These are phyloP conservation scores for Verticillium nubilum DNA, from an alignment of 2,329 filamentous ascomycete species.

Conservation along the genomic window DNA sequence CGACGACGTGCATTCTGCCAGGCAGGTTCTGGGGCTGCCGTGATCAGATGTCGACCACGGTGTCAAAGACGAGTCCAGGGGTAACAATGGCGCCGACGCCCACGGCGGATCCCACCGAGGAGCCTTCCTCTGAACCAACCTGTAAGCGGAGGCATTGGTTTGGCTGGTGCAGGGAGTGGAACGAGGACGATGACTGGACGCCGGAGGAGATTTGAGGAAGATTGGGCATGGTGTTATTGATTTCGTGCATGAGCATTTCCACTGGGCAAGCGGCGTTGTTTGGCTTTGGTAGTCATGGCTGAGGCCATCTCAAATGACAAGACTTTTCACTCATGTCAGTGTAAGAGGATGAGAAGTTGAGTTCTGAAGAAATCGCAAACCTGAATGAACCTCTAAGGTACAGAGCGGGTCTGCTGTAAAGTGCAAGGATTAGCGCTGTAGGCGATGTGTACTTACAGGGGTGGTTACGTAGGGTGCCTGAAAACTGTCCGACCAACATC, in stretches of 20 bases:
- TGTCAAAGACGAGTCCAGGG: constrained; percentile 15
- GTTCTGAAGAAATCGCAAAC: neutral
- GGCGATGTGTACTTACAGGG: neutral
- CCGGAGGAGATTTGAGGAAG: constrained; percentile 12
- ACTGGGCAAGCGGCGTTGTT: constrained; percentile 23
- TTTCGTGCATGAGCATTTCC: neutral
- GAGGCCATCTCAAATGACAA: neutral
- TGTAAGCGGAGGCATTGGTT: constrained; percentile 35
- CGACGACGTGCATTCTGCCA: constrained; percentile 42
- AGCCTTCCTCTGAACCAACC: constrained; percentile 18
- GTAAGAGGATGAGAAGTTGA: neutral
- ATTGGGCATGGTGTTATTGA: neutral
- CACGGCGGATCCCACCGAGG: constrained; percentile 16
- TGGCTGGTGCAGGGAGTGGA: constrained; percentile 34
- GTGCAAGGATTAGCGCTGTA: neutral
- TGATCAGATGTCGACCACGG: constrained; percentile 27
- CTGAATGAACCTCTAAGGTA: no score
- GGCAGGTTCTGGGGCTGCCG: constrained; percentile 53
- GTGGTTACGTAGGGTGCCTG: neutral
- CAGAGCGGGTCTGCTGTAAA: no score
- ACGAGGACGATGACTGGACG: constrained; percentile 6
- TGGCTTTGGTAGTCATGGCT: neutral
- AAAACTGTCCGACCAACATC: neutral
- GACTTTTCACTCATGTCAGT: neutral
- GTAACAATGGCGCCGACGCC: constrained; percentile 25